Base-by-base conservation (phyloP, 257 asterid species). In the Schizonepeta tenuifolia region DNA sequence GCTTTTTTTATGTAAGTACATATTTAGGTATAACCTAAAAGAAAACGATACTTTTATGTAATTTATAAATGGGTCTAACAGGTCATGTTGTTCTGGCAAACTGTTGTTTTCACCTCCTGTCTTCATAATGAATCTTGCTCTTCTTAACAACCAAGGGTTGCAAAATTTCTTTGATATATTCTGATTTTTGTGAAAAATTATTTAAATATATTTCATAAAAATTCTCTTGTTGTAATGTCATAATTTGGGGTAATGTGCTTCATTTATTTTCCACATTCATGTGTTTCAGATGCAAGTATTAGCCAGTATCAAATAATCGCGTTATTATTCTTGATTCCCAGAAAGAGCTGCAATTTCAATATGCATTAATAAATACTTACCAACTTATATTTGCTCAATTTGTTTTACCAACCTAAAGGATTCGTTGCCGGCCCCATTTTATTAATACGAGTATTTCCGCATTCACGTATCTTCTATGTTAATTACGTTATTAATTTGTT, bases 61-160 rank as follows among this genome's bases (percentile, higher is more conserved):
- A 9, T 53, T 18, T 22, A 24, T 47, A 22, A 4, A 24, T 56
- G 17, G 38, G 3, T 31, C 31, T 24, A 24, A 56, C 62, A 58
- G 68, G 68, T 35, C 49, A 62, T 62, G 51, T 20, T 62, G 51
- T 38, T 62, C 68, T 62, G 35, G 68, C 68, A 61, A 41, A 28
- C 6, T 26, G 41, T 58, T 58, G 43, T 58, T 58, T 58, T 58
- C 64, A 58, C 5, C 43, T 21, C 20, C 20, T 26, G 64, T 13
- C 64, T 57, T 58, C 41, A 14, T 11, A 26, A 28, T 58, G 21
- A 58, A 28, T 58, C 20, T 14, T 58, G 18, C 43, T 44, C 15
- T 44, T 44, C 70, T 22, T 33, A 24, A 44, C 70, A 43, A 24
- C 70, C 70, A 44, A 41, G 9, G 26, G 56, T 65, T 38, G 33